phyloP scores from a whole-genome alignment of 805 yeast genomes.

The Sugiyamaella mastotermitis region DNA sequence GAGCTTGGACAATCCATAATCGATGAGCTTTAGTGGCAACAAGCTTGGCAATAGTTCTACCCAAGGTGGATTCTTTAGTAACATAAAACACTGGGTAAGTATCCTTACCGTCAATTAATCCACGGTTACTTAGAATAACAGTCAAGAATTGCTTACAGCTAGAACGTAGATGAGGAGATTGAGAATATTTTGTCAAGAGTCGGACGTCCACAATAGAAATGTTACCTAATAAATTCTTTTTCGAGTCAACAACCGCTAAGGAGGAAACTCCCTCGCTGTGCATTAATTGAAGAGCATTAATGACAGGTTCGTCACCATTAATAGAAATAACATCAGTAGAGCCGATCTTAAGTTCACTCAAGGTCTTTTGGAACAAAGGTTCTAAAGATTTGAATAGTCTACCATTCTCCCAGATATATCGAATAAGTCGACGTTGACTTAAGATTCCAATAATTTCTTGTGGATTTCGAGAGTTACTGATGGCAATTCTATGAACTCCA shows the following conservation, averaged over 20 bases:
- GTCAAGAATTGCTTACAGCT: constrained; percentile 84
- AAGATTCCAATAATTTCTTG: constrained; percentile 71
- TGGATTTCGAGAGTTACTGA: constrained; percentile 45
- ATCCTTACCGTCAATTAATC: constrained; percentile 91
- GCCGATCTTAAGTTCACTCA: constrained; percentile 74
- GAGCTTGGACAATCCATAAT: constrained; percentile 36
- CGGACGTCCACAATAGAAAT: constrained; percentile 92
- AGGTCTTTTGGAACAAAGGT: constrained; percentile 57
- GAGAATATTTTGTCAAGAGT: constrained; percentile 79
- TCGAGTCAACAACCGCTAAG: constrained; percentile 83
- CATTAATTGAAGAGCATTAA: constrained; percentile 85
- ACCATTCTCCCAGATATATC: constrained; percentile 88
- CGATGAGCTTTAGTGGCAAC: constrained; percentile 95
- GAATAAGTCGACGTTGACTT: constrained; percentile 83
- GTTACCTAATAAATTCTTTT: constrained; percentile 74
- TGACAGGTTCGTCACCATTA: constrained; percentile 77
- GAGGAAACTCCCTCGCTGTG: constrained; percentile 78
- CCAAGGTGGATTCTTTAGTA: constrained; percentile 68
- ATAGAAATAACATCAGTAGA: constrained; percentile 66
- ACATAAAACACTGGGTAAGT: constrained; percentile 96
- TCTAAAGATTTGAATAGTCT: constrained; percentile 80
- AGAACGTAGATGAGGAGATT: constrained; percentile 73
- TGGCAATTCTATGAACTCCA: constrained; percentile 93
- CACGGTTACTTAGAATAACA: constrained; percentile 79
- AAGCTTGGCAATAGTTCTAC: constrained; percentile 85